Evolutionary conservation across 2,329 filamentous ascomycete genomes (phyloP).

Genomic region (Colletotrichum sp.): DNA sequence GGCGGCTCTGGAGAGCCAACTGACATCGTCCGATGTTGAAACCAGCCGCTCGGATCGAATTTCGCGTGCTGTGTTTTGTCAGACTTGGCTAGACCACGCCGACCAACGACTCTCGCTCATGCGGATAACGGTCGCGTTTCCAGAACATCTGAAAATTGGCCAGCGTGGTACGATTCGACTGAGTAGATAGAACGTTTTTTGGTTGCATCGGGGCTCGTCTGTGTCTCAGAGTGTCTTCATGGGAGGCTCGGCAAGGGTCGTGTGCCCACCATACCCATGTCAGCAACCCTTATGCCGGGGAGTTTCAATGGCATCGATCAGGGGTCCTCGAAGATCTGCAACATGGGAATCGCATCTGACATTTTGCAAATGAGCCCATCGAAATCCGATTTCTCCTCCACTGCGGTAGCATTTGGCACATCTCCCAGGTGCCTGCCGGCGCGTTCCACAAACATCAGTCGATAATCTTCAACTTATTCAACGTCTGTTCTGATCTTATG

Average conservation of each 20-base stretch:
- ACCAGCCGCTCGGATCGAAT: conserved; percentile 17
- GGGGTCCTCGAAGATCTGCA: neutral
- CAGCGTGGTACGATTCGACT: conserved; percentile 14
- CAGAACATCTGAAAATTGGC: conserved; percentile 11
- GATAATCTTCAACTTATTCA: neutral
- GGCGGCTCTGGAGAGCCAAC: neutral
- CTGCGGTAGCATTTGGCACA: neutral
- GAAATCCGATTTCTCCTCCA: neutral
- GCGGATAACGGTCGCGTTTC: neutral
- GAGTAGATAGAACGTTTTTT: conserved; percentile 17
- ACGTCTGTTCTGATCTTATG: conserved; percentile 1
- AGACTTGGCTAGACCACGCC: neutral
- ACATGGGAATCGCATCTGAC: neutral
- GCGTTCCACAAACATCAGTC: conserved; percentile 12
- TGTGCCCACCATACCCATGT: conserved; percentile 6
- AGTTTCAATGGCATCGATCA: conserved; percentile 4
- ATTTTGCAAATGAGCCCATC: neutral
- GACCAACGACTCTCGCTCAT: neutral
- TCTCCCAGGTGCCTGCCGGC: neutral
- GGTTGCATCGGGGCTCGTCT: neutral
- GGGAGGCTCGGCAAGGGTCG: conserved; percentile 7
- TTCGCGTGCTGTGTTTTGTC: neutral
- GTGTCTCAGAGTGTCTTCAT: conserved; percentile 14
- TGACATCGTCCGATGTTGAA: conserved; percentile 18
- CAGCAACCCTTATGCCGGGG: conserved; percentile 1